Conservation (phyloP, 2,329 filamentous ascomycete species). For the Epichloe amarillans region DNA sequence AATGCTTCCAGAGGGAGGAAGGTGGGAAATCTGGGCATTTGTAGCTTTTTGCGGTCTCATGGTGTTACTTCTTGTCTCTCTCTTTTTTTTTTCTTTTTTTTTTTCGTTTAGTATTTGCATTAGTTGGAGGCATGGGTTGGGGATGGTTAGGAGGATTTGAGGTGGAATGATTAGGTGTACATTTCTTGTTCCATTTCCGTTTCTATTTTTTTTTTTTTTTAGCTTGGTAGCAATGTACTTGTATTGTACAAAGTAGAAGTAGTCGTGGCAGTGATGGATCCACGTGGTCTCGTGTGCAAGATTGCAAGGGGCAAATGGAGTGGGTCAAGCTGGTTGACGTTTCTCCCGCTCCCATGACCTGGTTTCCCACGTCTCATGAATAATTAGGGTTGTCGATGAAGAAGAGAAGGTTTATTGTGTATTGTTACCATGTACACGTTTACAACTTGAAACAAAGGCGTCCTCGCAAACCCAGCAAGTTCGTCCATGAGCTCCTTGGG, state of each 20-base stretch:
- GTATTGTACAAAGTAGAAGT: not conserved
- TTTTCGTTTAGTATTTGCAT: not conserved
- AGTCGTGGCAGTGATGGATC: not conserved
- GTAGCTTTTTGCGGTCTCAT: not conserved
- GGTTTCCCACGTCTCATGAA: too few relatives aligned
- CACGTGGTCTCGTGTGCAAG: not conserved
- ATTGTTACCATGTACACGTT: too few relatives aligned
- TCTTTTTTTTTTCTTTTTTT: not conserved
- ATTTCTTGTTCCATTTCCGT: not conserved
- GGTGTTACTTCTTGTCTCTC: not conserved
- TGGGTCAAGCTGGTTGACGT: too few relatives aligned
- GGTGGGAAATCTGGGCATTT: not conserved
- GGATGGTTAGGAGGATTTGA: not conserved
- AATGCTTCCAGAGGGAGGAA: not conserved
- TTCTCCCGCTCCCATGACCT: too few relatives aligned
- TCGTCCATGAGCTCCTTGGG: too few relatives aligned
- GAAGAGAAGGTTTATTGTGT: too few relatives aligned
- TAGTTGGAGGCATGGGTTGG: not conserved
- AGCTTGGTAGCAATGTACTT: slow-evolving; percentile 1
- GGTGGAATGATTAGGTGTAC: not conserved
- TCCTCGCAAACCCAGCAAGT: too few relatives aligned
- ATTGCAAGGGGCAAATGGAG: not conserved
- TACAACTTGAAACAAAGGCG: too few relatives aligned
- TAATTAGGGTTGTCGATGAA: too few relatives aligned
- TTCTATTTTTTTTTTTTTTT: not conserved